A percentile compares a stretch with the other conserved stretches of the same genome.
Conservation (phyloP, 2,329 filamentous ascomycete genomes). For the Apiospora pterosperma region DNA sequence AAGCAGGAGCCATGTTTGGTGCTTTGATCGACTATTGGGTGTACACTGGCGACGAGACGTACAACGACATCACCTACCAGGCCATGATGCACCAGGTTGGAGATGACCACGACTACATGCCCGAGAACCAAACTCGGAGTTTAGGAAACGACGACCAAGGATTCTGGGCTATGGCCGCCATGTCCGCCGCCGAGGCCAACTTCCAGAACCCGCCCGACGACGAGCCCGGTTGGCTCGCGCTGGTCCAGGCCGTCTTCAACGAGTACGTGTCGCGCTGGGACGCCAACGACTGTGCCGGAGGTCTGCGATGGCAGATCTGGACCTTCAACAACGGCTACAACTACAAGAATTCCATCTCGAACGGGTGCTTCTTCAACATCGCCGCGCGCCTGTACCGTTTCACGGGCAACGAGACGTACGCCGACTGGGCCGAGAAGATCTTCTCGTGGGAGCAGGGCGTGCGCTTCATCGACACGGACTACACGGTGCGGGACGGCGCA, state of each 20-base stretch:
- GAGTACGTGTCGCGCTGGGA: constrained; percentile 73
- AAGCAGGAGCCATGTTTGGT: constrained; percentile 69
- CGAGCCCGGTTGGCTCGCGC: constrained; percentile 71
- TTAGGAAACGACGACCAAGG: constrained; percentile 74
- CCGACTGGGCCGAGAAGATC: constrained; percentile 67
- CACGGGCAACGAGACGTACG: constrained; percentile 76
- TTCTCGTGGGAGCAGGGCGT: constrained; percentile 62
- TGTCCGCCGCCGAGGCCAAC: constrained; percentile 73
- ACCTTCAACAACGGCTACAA: constrained; percentile 69
- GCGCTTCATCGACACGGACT: constrained; percentile 54
- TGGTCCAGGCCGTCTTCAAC: constrained; percentile 78
- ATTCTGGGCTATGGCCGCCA: constrained; percentile 82
- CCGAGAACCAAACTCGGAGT: constrained; percentile 58
- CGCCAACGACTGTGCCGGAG: constrained; percentile 61
- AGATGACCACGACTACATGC: constrained; percentile 61
- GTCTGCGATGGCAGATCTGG: constrained; percentile 84
- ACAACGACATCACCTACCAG: constrained; percentile 57
- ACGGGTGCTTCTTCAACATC: constrained; percentile 68
- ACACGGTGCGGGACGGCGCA: constrained; percentile 56
- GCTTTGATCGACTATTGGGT: constrained; percentile 71
- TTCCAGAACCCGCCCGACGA: constrained; percentile 65
- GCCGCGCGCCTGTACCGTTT: constrained; percentile 71
- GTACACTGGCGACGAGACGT: constrained; percentile 62
- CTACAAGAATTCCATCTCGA: constrained; percentile 67
- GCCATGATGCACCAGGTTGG: constrained; percentile 60